Base-by-base conservation (phyloP, 306 rosid species). In the Lathyrus sativus region DNA sequence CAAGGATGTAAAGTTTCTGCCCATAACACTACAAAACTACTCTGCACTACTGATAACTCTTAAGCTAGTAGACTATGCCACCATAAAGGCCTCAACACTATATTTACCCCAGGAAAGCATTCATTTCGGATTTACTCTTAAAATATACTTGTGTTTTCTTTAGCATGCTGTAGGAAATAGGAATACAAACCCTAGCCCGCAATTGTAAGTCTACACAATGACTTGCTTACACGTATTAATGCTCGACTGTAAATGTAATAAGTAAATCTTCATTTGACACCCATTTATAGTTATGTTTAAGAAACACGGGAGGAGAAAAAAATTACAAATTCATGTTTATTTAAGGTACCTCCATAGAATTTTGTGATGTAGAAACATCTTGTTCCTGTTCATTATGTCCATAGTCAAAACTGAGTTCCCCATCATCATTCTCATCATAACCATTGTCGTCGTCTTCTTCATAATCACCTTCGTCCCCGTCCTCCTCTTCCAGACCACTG, bases 381-480 rank as follows among this genome's bases (percentile, higher is more conserved):
- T 15, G 85, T 42, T 81, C 92, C 49, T 37, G 86, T 42, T 82
- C 96, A 71, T 63, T 76, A 75, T 76, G 87, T 62, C 85, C 92
- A 68, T 85, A 83, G 74, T 90, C 96, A 75, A 88, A 88, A 85
- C 96, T 95, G 80, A 90, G 78, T 72, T 88, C 99, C 38, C 97
- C 96, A 46, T 87, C 96, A 78, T 88, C 92, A 71, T 80, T 77
- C 45, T 70, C 85, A 78, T 78, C 83, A 39, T 82, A 68, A 56
- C 78, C 84, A 14, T 77, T 87, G 4, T 77, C 81, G 2, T 77
- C 82, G 9, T 81, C 81, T 35, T 77, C 79, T 78, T 70, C 89
- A 15, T 80, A 71, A 18, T 85, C 81, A 15, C 74, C 81, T 50
- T 77, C 88, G 11, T 82, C 81, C 70, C 70, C 84, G 35, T 79